Conservation (phyloP, 306 rosid genomes). For the Medicago ruthenica region DNA sequence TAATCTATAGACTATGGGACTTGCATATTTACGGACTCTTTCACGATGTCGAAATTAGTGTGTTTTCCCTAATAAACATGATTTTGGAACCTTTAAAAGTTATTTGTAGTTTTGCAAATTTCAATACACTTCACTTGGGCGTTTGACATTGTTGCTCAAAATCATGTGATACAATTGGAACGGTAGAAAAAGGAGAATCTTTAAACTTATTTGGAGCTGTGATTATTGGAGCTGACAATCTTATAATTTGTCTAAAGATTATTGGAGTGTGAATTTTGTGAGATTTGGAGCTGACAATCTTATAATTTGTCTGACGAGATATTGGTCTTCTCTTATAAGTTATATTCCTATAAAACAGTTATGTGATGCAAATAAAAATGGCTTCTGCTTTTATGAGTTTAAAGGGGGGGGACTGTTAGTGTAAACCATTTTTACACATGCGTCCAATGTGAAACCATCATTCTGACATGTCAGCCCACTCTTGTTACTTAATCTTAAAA, state of each 20-base stretch:
- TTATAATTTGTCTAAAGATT: background rate
- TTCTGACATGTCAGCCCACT: too few relatives aligned
- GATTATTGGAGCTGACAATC: constrained; percentile 3
- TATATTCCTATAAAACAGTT: constrained; percentile 3
- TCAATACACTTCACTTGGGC: background rate
- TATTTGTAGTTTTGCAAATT: background rate
- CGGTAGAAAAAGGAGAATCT: background rate
- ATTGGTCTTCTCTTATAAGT: constrained; percentile 23
- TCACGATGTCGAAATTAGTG: constrained; percentile 3
- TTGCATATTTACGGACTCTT: constrained; percentile 15
- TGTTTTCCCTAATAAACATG: background rate
- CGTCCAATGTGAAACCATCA: too few relatives aligned
- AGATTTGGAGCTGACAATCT: constrained; percentile 6
- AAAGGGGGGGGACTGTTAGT: too few relatives aligned
- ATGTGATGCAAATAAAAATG: constrained; percentile 12
- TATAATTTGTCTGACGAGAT: constrained; percentile 2
- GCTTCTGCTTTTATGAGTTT: background rate
- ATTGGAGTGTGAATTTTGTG: too few relatives aligned
- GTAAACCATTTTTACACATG: too few relatives aligned
- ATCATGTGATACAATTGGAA: constrained; percentile 23
- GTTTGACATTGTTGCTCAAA: background rate
- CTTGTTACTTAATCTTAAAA: too few relatives aligned
- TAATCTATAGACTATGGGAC: background rate
- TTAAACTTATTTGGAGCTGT: background rate
- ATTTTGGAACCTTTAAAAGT: too few relatives aligned